phyloP scores from a whole-genome alignment of 768 basidiomycete species.

The Amyloporia xantha region DNA sequence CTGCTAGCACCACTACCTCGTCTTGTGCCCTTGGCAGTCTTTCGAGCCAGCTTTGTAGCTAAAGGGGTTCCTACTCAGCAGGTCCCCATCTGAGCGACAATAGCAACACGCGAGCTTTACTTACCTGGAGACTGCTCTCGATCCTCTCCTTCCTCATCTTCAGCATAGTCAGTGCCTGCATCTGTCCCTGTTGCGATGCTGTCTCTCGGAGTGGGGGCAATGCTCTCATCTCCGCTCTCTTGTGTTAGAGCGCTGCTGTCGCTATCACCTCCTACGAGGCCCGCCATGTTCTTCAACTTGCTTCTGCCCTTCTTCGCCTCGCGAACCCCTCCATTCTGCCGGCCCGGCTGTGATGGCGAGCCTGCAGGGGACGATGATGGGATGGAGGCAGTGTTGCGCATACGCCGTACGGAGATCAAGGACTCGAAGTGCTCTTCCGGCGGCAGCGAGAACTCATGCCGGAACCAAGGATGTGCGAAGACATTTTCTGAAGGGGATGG shows the following conservation, averaged over 20 bases:
- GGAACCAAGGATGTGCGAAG: slow-evolving; percentile 64
- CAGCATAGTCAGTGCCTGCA: slow-evolving; percentile 56
- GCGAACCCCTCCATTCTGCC: slow-evolving; percentile 25
- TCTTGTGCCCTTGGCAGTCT: slow-evolving; percentile 24
- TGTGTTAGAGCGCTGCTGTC: slow-evolving; percentile 80
- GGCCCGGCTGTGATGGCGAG: slow-evolving; percentile 27
- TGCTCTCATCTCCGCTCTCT: slow-evolving; percentile 73
- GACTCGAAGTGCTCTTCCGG: slow-evolving; percentile 53
- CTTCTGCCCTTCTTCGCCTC: slow-evolving; percentile 42
- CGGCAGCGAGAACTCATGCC: slow-evolving; percentile 58
- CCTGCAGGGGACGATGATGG: slow-evolving; percentile 53
- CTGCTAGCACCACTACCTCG: slow-evolving; percentile 23
- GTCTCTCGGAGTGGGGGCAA: slow-evolving; percentile 51
- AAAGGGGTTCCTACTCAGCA: slow-evolving; percentile 8
- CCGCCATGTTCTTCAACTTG: slow-evolving; percentile 51
- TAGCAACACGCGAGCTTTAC: slow-evolving; percentile 11
- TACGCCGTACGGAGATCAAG: slow-evolving; percentile 54
- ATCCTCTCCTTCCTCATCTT: slow-evolving; percentile 59
- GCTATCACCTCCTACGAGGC: slow-evolving; percentile 75
- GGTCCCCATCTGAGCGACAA: slow-evolving; percentile 5
- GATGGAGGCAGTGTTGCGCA: slow-evolving; percentile 56
- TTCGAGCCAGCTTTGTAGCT: slow-evolving; percentile 19
- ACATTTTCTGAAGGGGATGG: slow-evolving; percentile 69
- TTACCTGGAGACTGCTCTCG: slow-evolving; percentile 54
- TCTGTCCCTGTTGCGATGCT: slow-evolving; percentile 71